Evolutionary conservation across 441 rosid species (phyloP).

Genomic region (Euphorbia corollata): DNA sequence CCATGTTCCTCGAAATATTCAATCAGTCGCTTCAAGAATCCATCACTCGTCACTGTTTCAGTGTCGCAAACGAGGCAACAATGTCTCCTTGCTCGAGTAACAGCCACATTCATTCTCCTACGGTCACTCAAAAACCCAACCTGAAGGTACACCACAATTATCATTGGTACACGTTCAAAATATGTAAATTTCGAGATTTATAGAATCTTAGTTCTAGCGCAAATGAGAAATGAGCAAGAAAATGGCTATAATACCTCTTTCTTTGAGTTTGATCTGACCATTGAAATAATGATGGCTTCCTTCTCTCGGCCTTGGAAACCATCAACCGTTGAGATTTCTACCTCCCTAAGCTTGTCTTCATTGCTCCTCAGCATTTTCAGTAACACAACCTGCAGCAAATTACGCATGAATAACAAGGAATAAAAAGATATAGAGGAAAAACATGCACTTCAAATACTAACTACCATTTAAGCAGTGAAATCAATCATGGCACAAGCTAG

Average conservation of each 20-base stretch:
- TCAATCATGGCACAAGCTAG: background rate
- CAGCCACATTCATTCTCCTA: constrained; percentile 94
- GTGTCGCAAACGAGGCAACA: constrained; percentile 87
- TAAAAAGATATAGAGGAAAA: background rate
- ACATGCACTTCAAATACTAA: constrained; percentile 3
- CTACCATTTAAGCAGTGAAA: background rate
- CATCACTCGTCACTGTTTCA: constrained; percentile 67
- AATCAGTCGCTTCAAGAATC: constrained; percentile 65
- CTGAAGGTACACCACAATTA: constrained; percentile 22
- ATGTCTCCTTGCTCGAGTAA: constrained; percentile 85
- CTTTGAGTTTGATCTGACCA: constrained; percentile 86
- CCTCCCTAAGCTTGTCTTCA: constrained; percentile 63
- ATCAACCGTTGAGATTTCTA: constrained; percentile 91
- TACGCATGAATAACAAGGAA: constrained; percentile 16
- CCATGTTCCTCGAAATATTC: constrained; percentile 92
- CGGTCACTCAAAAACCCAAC: constrained; percentile 75
- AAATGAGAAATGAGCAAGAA: background rate
- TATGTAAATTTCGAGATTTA: no score
- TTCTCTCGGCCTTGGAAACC: constrained; percentile 97
- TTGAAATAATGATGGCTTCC: constrained; percentile 88
- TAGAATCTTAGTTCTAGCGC: constrained; percentile 10
- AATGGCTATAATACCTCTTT: constrained; percentile 48
- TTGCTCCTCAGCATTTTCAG: constrained; percentile 64
- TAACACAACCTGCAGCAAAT: constrained; percentile 50
- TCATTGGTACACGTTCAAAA: no score